These are phyloP conservation scores for Golubevia sp. DNA, from an alignment of 1,284 basidiomycete species.

Conservation along the genomic window DNA sequence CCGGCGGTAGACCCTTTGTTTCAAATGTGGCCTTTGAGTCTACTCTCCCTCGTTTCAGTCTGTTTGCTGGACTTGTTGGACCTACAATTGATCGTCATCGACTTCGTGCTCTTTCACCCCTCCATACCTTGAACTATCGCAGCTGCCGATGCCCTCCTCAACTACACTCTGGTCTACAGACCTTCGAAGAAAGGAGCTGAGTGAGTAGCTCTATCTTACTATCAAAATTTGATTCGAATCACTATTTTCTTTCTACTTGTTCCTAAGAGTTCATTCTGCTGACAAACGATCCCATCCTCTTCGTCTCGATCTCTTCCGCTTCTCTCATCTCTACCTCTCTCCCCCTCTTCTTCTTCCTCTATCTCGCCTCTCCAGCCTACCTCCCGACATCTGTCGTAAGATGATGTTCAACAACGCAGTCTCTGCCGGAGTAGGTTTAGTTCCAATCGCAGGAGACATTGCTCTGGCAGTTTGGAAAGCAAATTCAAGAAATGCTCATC, in stretches of 20 bases:
- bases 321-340: not conserved
- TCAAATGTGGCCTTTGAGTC: not conserved
- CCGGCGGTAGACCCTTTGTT: too few species aligned
- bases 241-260: too few species aligned
- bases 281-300: slow-evolving; percentile 5
- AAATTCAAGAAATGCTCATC: slow-evolving; percentile 50
- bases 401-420: slow-evolving; percentile 53
- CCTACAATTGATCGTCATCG: too few species aligned
- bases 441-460: slow-evolving; percentile 55
- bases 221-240: not conserved
- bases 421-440: slow-evolving; percentile 45
- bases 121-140: too few species aligned
- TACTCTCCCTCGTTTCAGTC: not conserved
- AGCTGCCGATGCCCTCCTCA: slow-evolving; percentile 37
- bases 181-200: slow-evolving; percentile 44
- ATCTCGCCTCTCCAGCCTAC: slow-evolving; percentile 11
- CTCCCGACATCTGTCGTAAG: not conserved
- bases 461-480: slow-evolving; percentile 51
- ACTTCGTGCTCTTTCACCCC: too few species aligned
- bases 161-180: slow-evolving; percentile 49
- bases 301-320: not conserved
- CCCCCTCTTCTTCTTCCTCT: slow-evolving; percentile 1
- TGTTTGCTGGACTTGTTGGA: slow-evolving; percentile 43
- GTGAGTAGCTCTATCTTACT: slow-evolving; percentile 9
- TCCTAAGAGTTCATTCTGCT: too few species aligned